Percentiles rank a stretch among this genome's conserved stretches.
phyloP scores from a whole-genome alignment of 768 basidiomycete genomes.

The Trichaptum fuscoviolaceum region DNA sequence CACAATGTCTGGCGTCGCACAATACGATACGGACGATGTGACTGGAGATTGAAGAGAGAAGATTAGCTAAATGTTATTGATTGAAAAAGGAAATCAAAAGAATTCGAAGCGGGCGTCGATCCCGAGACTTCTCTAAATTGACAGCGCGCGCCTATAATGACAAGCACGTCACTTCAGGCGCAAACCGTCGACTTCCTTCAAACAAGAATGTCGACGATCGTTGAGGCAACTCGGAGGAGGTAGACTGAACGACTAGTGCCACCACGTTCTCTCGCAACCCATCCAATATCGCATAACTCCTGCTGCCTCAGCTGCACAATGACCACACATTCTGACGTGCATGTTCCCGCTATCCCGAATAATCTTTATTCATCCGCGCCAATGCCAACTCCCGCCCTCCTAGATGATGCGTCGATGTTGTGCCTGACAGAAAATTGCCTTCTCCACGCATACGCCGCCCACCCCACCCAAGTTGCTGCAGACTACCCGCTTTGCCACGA shows the following conservation, averaged over 20 bases:
- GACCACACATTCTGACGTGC: too few species aligned
- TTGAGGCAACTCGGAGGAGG: not conserved
- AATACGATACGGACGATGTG: conserved; percentile 86
- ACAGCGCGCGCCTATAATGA: not conserved
- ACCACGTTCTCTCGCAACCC: too few species aligned
- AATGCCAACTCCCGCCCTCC: too few species aligned
- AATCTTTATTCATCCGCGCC: too few species aligned
- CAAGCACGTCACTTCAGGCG: not conserved
- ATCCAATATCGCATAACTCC: too few species aligned
- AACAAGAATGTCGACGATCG: not conserved
- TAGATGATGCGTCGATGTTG: not conserved
- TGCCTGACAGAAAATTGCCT: not conserved
- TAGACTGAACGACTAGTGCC: too few species aligned
- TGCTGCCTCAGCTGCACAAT: too few species aligned
- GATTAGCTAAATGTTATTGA: not conserved
- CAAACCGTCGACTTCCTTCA: not conserved
- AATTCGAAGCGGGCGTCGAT: not conserved
- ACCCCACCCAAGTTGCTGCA: not conserved
- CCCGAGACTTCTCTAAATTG: not conserved
- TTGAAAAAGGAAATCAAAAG: not conserved
- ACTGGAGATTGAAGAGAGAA: conserved; percentile 35
- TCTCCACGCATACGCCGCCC: not conserved
- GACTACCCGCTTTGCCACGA: not conserved
- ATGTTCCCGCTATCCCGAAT: too few species aligned
- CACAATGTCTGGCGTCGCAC: conserved; percentile 71